Base-by-base conservation (phyloP, 2,329 filamentous ascomycete species). In the Fusarium austroafricanum region DNA sequence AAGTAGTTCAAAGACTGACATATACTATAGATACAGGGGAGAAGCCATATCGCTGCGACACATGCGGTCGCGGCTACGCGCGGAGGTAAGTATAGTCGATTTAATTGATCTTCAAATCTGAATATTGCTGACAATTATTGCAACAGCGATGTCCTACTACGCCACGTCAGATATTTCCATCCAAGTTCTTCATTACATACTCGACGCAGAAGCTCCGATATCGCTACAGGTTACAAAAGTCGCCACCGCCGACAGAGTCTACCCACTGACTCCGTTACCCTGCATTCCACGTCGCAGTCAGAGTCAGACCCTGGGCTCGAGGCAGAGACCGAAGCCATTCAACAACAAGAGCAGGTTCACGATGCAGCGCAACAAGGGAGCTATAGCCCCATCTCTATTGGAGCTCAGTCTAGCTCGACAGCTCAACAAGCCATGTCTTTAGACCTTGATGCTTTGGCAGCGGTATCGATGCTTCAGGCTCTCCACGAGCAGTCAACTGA, bases 1-100 rank as follows among this genome's bases (percentile, higher is more conserved):
- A n/a, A 28, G 26, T 10, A 9, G 7, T 26, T 26, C 26, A 26
- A 10, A n/a, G 7, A 28, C 2, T 54, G 23, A 54, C 51, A 21
- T 42, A 17, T 21, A 18, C 37, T 10, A 12, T n/a, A 67, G 65
- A 68, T 11, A 68, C 65, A 3, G 65, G 65, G 12, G 65, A 67
- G 33, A 68, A 67, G 31, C 65, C 65, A 14, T 68, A 59, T 17
- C 37, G 55, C 20, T 68, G 65, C 7, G 44, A 55, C 15, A 58
- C 39, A 2, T 67, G 65, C 8, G 37, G 49, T 14, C 37, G 49
- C 18, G 35, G 49, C 15, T 51, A 51, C 28, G 37, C 35, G 21
- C 49, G 49, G 8, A 51, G 49, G 49, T 31, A 29, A 10, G 33
- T 23, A 10, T 8, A 4, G 6, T 5, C 17, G 1, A 37, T 37